Conservation (phyloP, 305 asterid species). For the Solanum aculeatissimum region DNA sequence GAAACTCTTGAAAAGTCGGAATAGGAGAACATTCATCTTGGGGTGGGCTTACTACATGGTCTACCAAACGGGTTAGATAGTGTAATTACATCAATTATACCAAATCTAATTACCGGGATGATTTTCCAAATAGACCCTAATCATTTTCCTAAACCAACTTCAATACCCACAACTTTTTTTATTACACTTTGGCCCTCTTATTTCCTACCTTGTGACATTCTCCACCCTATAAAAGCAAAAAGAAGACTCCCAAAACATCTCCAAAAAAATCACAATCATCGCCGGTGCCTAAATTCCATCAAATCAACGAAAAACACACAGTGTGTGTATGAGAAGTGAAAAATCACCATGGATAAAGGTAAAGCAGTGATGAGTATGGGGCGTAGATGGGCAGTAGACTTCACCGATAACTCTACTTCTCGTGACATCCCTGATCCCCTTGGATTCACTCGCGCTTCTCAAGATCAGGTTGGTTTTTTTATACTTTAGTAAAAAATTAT, state of each 20-base stretch:
- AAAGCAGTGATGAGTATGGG: conserved; percentile 70
- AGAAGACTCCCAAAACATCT: neutral
- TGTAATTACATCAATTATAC: no score
- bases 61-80: no score
- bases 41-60: no score
- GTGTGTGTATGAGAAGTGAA: neutral
- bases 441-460: conserved; percentile 73
- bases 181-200: neutral
- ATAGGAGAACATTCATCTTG: no score
- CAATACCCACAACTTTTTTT: no score
- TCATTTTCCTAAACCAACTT: no score
- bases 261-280: neutral
- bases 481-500: neutral
- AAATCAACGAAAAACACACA: neutral
- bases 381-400: conserved; percentile 90
- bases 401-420: conserved; percentile 68
- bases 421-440: conserved; percentile 83
- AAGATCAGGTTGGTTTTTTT: conserved; percentile 47
- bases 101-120: no score
- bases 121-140: no score
- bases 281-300: neutral
- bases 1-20: no score
- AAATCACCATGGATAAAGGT: conserved; percentile 64
- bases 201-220: neutral
- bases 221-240: neutral